phyloP scores from a whole-genome alignment of 1,284 basidiomycete species.

The Cronartium quercuum region DNA sequence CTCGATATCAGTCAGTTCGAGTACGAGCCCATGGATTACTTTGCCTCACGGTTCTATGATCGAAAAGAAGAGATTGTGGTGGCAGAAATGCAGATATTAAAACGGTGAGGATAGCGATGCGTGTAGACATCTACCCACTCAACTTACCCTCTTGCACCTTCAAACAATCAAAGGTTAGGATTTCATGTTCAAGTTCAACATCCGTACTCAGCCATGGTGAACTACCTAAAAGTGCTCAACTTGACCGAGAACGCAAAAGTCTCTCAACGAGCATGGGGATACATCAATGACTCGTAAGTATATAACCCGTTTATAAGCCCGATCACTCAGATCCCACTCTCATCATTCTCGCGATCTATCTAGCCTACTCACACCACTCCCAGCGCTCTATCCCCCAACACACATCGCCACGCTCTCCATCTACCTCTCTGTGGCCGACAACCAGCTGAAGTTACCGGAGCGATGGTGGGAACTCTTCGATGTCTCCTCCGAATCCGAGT shows the following conservation, averaged over 20 bases:
- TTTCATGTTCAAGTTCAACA: conserved; percentile 61
- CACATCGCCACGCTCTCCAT: conserved; percentile 45
- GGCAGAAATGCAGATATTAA: conserved; percentile 95
- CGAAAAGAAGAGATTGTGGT: conserved; percentile 83
- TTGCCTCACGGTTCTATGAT: conserved; percentile 73
- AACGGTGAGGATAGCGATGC: conserved; percentile 55
- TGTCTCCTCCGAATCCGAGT: conserved; percentile 44
- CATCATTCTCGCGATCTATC: neutral
- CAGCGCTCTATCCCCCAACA: conserved; percentile 46
- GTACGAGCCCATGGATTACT: conserved; percentile 78
- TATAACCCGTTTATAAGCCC: neutral
- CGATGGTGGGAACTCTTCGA: conserved; percentile 52
- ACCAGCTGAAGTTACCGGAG: conserved; percentile 24
- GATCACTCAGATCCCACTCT: neutral
- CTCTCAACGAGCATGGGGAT: conserved; percentile 49
- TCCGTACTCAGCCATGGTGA: conserved; percentile 89
- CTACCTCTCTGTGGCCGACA: conserved; percentile 44
- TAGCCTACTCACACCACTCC: conserved; percentile 46
- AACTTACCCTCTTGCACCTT: conserved; percentile 56
- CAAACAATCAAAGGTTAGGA: conserved; percentile 43
- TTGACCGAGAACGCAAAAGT: conserved; percentile 51
- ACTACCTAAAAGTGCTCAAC: conserved; percentile 85
- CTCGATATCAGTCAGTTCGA: conserved; percentile 54
- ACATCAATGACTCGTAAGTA: conserved; percentile 50
- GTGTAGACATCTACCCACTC: neutral